Conservation (phyloP, 176 grass and related monocot species). For the Tillandsia leiboldiana region DNA sequence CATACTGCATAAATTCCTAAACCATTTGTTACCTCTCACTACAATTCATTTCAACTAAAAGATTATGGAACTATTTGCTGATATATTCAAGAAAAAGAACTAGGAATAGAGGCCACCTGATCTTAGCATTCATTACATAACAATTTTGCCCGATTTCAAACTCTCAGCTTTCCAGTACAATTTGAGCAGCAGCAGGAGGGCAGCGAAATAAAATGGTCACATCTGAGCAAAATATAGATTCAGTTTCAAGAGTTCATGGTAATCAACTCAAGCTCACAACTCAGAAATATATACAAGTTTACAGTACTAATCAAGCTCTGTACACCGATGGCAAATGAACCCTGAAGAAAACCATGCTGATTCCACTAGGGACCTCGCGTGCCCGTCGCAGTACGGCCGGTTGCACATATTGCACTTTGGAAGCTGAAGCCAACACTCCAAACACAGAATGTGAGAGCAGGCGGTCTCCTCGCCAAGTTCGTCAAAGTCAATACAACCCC, state of each 20-base stretch:
- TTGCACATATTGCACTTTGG: constrained; percentile 77
- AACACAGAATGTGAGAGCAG: constrained; percentile 68
- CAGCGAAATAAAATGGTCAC: not conserved
- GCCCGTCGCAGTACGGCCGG: constrained; percentile 55
- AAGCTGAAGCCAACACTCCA: constrained; percentile 64
- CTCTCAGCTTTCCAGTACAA: no score
- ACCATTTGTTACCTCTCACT: not conserved
- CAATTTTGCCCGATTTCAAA: not conserved
- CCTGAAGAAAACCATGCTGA: constrained; percentile 19
- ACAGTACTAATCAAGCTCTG: constrained; percentile 23
- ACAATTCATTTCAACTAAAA: not conserved
- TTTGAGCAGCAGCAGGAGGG: no score
- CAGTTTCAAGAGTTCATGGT: not conserved
- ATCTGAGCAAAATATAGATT: not conserved
- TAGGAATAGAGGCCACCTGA: not conserved
- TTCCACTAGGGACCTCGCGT: constrained; percentile 29
- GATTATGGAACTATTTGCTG: not conserved
- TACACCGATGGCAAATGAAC: constrained; percentile 57
- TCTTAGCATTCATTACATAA: not conserved
- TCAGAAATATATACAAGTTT: constrained; percentile 28
- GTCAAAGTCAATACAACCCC: constrained; percentile 34
- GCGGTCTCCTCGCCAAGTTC: constrained; percentile 32
- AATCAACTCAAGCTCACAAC: not conserved
- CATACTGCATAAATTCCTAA: not conserved
- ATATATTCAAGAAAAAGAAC: not conserved